Conservation (phyloP, 371 early-diverging fungal species). For the Mortierella sp. region DNA sequence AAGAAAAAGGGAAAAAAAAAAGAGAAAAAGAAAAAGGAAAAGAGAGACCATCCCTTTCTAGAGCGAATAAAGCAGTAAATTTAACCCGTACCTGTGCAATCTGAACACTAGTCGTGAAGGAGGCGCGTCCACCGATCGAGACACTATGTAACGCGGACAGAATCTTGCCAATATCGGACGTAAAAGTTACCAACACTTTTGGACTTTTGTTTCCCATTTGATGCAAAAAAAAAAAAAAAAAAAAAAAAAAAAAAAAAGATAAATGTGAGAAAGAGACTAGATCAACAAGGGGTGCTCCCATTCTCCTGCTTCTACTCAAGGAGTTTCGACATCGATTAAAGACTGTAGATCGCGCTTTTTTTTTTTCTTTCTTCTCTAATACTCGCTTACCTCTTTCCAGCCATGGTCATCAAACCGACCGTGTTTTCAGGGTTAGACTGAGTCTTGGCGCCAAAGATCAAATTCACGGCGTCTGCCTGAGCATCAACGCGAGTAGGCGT, state of each 20-base stretch:
- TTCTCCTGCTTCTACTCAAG: too few relatives aligned
- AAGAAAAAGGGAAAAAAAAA: conserved; percentile 2
- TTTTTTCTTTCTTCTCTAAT: too few relatives aligned
- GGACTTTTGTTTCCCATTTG: conserved; percentile 67
- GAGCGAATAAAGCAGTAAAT: background rate
- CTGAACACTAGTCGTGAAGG: conserved; percentile 90
- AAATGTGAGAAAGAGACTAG: too few relatives aligned
- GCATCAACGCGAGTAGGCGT: conserved; percentile 94
- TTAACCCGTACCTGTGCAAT: conserved; percentile 87
- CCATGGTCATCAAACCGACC: conserved; percentile 97
- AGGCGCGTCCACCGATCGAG: conserved; percentile 75
- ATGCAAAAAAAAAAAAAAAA: background rate
- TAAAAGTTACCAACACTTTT: conserved; percentile 94
- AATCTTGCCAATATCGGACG: conserved; percentile 91
- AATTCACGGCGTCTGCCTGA: conserved; percentile 94
- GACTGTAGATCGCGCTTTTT: background rate
- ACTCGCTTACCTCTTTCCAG: conserved; percentile 85
- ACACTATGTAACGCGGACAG: conserved; percentile 87
- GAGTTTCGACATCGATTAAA: too few relatives aligned
- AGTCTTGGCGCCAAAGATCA: conserved; percentile 92
- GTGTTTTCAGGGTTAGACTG: conserved; percentile 96
- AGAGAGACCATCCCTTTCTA: background rate
- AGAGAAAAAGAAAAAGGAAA: background rate
- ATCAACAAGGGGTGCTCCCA: too few relatives aligned
- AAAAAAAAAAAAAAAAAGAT: background rate